Evolutionary conservation across 2,329 filamentous ascomycete genomes (phyloP), one percentile per base, ranked within the genome.

Genomic region (Sphaerulina populicola): DNA sequence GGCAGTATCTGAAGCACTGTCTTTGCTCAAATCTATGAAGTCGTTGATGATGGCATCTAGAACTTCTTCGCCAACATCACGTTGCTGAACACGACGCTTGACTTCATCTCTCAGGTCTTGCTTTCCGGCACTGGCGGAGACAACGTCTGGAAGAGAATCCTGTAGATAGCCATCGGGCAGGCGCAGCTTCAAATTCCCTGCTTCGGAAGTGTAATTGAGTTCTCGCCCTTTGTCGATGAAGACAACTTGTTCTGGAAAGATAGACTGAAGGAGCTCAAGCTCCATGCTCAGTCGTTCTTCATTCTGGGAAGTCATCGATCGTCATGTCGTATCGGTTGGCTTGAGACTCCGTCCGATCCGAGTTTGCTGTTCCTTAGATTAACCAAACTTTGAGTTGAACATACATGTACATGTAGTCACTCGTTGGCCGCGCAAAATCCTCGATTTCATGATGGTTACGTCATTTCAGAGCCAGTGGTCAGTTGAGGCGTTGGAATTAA

Each of bases 221-320:
- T 73, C 71, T 43, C 65, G 65, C 30, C 62, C 61, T 52, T 64
- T 67, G 1, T 53, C 18, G 15, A 59, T 47, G 58, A 64, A 71
- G 18, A 56, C 57, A 27, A 70, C 56, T 57, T 73, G 68, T 5
- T 67, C 64, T 3, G 71, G 71, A 51, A 72, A 74, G 66, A 74
- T 74, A 12, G 71, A 66, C 37, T 68, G 53, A n/a, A 74, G 64
- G 10, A 74, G 68, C 42, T 67, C 63, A 29, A 74, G 50, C 56
- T 74, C 72, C 12, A 56, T 62, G 27, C 59, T 53, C 7, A 72
- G 61, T 11, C 59, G 52, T 18, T 53, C 47, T 9, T 51, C 21
- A n/a, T 35, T 21, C 18, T 53, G 52, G 33, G 49, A 39, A 42
- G 49, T 40, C 45, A 51, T 53, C 4, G 15, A 11, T 12, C 14